These are phyloP conservation scores for Entomortierella chlamydospora DNA, from an alignment of 192 early-diverging fungal species.

Conservation along the genomic window DNA sequence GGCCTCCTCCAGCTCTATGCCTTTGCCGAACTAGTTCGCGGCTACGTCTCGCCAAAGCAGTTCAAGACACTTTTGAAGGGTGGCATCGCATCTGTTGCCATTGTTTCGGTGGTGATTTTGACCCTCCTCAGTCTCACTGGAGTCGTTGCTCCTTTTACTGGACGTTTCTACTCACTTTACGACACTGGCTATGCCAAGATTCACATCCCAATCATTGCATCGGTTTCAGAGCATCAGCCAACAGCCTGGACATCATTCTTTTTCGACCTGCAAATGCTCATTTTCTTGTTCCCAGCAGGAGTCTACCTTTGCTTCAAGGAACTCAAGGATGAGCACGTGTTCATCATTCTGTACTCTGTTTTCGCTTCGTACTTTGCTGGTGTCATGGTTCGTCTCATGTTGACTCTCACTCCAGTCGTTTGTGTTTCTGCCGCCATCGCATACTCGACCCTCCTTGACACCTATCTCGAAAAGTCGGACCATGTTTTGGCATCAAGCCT, in stretches of 20 bases:
- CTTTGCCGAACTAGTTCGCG: constrained; percentile 87
- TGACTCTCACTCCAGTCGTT: constrained; percentile 97
- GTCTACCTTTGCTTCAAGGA: constrained; percentile 97
- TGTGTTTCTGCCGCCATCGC: constrained; percentile 95
- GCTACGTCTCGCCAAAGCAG: constrained; percentile 82
- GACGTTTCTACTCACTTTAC: constrained; percentile 99
- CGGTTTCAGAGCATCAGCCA: constrained; percentile 99
- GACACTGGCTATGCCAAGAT: constrained; percentile 99
- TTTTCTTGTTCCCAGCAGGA: constrained; percentile 96
- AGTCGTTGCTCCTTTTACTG: constrained; percentile 97
- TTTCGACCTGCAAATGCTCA: constrained; percentile 98
- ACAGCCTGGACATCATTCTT: constrained; percentile 99
- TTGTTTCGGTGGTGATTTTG: constrained; percentile 68
- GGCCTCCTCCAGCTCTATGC: constrained; percentile 96
- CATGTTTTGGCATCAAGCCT: constrained; percentile 27
- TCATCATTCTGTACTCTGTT: constrained; percentile 97
- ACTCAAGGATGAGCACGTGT: constrained; percentile 96
- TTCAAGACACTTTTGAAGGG: constrained; percentile 85
- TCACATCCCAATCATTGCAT: constrained; percentile 99
- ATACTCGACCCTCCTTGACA: constrained; percentile 87
- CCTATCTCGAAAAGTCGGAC: constrained; percentile 73
- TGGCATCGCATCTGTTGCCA: constrained; percentile 65
- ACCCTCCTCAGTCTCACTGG: constrained; percentile 83
- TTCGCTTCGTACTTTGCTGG: constrained; percentile 99
- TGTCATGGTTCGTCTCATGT: constrained; percentile 99